Base-by-base conservation (phyloP, 2,329 filamentous ascomycete genomes). In the Aspergillus sp. region DNA sequence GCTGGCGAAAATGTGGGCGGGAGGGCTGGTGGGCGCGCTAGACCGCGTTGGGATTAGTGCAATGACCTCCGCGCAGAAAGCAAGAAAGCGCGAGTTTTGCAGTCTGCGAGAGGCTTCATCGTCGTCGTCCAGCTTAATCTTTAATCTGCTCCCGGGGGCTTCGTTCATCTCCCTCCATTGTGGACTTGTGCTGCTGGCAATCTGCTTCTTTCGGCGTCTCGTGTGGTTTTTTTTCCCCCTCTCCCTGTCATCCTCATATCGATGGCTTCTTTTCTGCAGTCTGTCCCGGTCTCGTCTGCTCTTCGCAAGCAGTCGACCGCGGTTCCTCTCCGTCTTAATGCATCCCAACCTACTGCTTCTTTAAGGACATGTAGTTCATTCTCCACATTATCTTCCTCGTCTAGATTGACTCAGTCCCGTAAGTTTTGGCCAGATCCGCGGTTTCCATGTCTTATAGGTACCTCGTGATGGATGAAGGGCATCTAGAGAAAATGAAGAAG, bases 271-370 rank as follows among this genome's bases (percentile, higher is more conserved):
- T 41, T 63, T 39, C 47, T 64, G 39, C 49, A 55, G 42, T 60
- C 58, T 39, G 52, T 58, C 40, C 53, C 63, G 50, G 53, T 59
- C 42, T 56, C 53, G 36, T 60, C 65, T 43, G 57, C 59, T 38
- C 53, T 63, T 54, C 64, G 63, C 54, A 66, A 55, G 46, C 65
- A 66, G 54, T 59, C 54, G 40, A 58, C 59, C 29, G 45, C 49
- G 30, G 49, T 57, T 46, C 52, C 59, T 43, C 52, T 62, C 37
- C 59, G 52, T 47, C 48, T 66, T 39, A 54, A 47, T 40, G 47
- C 52, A 33, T 44, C 52, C 42, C 58, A 53, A 34, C 55, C 56
- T 51, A 52, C 59, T 45, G 56, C 54, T 50, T 59, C 56, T 38
- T 52, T 55, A 33, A 55, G 56, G 48, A 55, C 54, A 53, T 57